Conservation (phyloP, 164 flowering plant species). For the Akebia trifoliata region DNA sequence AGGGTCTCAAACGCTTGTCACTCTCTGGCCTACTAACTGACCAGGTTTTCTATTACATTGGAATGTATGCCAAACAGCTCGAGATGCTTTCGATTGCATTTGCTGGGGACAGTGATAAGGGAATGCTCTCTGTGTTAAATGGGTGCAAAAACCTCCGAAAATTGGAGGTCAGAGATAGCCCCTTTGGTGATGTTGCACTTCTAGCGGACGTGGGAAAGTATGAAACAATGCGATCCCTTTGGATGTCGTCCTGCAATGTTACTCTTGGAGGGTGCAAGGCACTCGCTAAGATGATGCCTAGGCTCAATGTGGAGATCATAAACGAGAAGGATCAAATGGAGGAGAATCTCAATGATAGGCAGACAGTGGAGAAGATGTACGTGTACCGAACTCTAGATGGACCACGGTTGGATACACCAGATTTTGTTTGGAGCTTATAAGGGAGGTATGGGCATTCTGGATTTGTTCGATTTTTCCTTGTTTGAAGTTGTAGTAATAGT, state of each 20-base stretch:
- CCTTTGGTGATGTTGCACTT: slow-evolving; percentile 76
- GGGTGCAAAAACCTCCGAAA: slow-evolving; percentile 86
- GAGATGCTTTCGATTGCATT: slow-evolving; percentile 93
- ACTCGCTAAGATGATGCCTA: slow-evolving; percentile 67
- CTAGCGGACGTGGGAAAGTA: slow-evolving; percentile 75
- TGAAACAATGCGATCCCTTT: slow-evolving; percentile 99
- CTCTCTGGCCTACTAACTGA: slow-evolving; percentile 81
- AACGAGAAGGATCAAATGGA: slow-evolving; percentile 46
- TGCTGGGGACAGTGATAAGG: slow-evolving; percentile 83
- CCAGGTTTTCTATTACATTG: slow-evolving; percentile 78
- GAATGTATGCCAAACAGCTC: slow-evolving; percentile 80
- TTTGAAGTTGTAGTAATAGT: background rate
- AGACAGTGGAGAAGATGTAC: slow-evolving; percentile 74
- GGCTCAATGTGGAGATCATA: slow-evolving; percentile 81
- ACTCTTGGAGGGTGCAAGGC: slow-evolving; percentile 74
- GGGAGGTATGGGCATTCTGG: background rate
- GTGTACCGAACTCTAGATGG: slow-evolving; percentile 74
- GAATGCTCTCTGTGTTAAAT: slow-evolving; percentile 72
- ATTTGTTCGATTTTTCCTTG: background rate
- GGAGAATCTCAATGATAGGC: slow-evolving; percentile 29
- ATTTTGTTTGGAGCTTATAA: slow-evolving; percentile 66
- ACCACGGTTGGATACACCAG: slow-evolving; percentile 64
- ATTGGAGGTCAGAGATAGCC: slow-evolving; percentile 84
- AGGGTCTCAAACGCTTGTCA: slow-evolving; percentile 62
- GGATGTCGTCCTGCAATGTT: slow-evolving; percentile 94